Conservation (phyloP, 345 rosid genomes). For the Aquilaria yunnanensis region DNA sequence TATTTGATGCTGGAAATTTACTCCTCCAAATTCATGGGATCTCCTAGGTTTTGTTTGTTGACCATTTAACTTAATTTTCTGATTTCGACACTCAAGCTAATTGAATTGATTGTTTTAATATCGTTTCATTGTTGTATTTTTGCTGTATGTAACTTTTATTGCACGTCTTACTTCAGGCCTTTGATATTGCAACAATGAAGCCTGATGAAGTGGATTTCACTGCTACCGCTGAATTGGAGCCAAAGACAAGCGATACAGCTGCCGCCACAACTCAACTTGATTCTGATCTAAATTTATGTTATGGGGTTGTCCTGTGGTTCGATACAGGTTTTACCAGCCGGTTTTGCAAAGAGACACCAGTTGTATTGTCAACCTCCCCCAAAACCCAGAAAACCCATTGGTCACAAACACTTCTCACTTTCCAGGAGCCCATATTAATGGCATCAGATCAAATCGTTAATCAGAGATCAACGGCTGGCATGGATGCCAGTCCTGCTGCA, state of each 20-base stretch:
- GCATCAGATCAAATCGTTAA: constrained; percentile 19
- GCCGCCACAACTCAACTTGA: constrained; percentile 15
- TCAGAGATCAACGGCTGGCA: constrained; percentile 39
- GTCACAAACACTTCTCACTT: constrained; percentile 85
- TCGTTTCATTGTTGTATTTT: too few species aligned
- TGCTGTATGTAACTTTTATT: too few species aligned
- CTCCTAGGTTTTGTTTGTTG: too few species aligned
- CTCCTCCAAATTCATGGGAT: too few species aligned
- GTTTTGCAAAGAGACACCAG: constrained; percentile 83
- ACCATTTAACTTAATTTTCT: too few species aligned
- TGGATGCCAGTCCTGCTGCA: constrained; percentile 49
- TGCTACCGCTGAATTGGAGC: constrained; percentile 40
- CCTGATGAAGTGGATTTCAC: constrained; percentile 93
- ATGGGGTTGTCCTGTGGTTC: constrained; percentile 87
- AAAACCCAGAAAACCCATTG: constrained; percentile 80
- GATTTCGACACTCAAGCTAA: too few species aligned
- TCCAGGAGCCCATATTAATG: constrained; percentile 68
- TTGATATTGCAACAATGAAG: constrained; percentile 81
- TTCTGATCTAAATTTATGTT: constrained; percentile 35
- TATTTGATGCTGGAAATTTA: too few species aligned
- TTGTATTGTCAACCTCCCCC: constrained; percentile 80
- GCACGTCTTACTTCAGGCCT: constrained; percentile 35
- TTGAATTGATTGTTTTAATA: background rate
- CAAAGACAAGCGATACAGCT: constrained; percentile 15
- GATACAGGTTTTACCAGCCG: constrained; percentile 82